Evolutionary conservation across 2,329 filamentous ascomycete species (phyloP), one percentile per base, ranked within the genome.

Genomic region (Amauroascus verrucosus): DNA sequence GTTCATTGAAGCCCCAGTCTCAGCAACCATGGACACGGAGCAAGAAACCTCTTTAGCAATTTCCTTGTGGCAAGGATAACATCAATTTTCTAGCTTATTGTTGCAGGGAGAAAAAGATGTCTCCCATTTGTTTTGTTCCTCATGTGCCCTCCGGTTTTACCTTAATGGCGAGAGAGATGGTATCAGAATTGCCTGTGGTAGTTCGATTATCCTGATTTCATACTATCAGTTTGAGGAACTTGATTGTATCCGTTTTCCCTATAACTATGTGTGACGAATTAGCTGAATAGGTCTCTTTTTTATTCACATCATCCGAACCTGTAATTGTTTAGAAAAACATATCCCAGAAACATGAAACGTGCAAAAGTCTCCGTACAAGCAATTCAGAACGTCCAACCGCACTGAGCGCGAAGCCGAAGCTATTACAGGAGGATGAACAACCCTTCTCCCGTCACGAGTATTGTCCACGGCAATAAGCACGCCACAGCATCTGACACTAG

Each of bases 351-450:
- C 35, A 16, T 38, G n/a, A n/a, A 16, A 9, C 14, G 2, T 14
- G 11, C 43, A 32, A 32, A 24, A n/a, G n/a, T n/a, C n/a, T n/a
- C n/a, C n/a, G n/a, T n/a, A n/a, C 16, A 18, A 45, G 1, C 22
- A 24, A 43, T 13, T 24, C 3, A 49, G 38, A 26, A 49, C 38
- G 47, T 49, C 47, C 18, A 40, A 26, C 22, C 32, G 18, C 35
- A n/a, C 47, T n/a, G 47, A 49, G 13, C 32, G 47, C 8, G 47
- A 49, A 30, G 47, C 47, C 3, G 47, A 49, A 49, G 47, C 33
- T 32, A 1, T 5, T 49, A 49, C 18, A 32, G 38, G 47, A 14
- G 5, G 20, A 9, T 26, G 32, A 49, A 49, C 32, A 32, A 49
- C 47, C 35, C 35, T 18, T 37, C 47, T 9, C 47, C 47, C 32